Percentiles rank a stretch among this genome's conserved stretches.
phyloP scores from a whole-genome alignment of 1,284 basidiomycete species.

The Leccinum solheimii region DNA sequence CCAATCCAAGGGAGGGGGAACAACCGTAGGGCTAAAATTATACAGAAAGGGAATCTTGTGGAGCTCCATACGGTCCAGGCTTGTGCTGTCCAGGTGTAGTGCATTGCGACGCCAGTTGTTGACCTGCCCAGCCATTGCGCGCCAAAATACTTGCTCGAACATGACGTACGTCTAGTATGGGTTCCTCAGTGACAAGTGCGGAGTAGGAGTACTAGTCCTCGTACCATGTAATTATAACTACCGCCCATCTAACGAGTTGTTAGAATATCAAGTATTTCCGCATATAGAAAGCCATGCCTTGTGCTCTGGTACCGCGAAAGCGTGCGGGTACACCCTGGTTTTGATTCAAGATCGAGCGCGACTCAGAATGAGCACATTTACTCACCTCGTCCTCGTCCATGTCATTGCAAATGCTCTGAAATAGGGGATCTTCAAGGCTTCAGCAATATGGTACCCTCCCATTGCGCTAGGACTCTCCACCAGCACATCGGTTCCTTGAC shows the following conservation, averaged over 20 bases:
- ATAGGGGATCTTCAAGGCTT: conserved; percentile 90
- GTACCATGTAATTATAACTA: conserved; percentile 95
- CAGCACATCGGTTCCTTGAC: conserved; percentile 90
- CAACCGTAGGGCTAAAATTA: conserved; percentile 89
- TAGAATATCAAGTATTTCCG: conserved; percentile 15
- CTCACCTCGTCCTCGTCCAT: conserved; percentile 72
- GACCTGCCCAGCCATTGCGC: conserved; percentile 89
- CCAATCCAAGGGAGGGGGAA: conserved; percentile 94
- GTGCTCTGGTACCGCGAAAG: conserved; percentile 93
- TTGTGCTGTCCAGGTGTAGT: conserved; percentile 80
- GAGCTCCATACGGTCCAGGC: conserved; percentile 89
- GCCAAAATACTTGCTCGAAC: conserved; percentile 99
- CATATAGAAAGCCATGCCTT: conserved; percentile 48
- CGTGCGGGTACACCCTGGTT: conserved; percentile 89
- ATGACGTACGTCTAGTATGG: conserved; percentile 73
- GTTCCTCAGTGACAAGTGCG: conserved; percentile 5
- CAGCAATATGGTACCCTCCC: conserved; percentile 98
- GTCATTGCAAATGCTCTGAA: conserved; percentile 91
- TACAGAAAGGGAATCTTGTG: conserved; percentile 98
- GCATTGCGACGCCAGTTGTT: conserved; percentile 89
- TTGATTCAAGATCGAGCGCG: conserved; percentile 7
- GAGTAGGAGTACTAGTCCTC: conserved; percentile 14
- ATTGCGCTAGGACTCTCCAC: conserved; percentile 96
- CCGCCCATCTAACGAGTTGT: conserved; percentile 76
- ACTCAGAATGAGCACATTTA: neutral